Base-by-base conservation (phyloP, 179 eudicot genomes). In the Nepenthes alata region DNA sequence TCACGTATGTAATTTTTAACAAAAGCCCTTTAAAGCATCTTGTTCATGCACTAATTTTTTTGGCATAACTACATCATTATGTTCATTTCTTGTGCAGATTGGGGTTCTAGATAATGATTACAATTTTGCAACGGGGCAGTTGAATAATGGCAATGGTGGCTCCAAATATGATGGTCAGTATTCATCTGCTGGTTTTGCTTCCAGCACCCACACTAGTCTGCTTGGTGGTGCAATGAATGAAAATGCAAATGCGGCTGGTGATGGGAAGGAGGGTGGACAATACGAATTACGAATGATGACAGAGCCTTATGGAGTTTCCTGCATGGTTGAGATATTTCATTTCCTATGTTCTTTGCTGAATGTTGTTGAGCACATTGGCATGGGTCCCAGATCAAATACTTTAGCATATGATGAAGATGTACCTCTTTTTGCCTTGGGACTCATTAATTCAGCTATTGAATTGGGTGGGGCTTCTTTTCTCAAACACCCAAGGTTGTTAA, bases 381-480 rank as follows among this genome's bases (percentile, higher is more conserved):
- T 76, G 70, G 78, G 85, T 72, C 67, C 85, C 36, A 65, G 77
- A 59, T 68, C 81, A 66, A 85, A 85, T 70, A 77, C 87, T 55
- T 66, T 78, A 59, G 78, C 87, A 35, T 74, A 76, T 65, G 91
- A 85, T 67, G 91, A 82, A 64, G 87, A 85, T 78, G 87, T 75
- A 39, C 87, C 83, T 59, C 83, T 80, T 48, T 85, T 85, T 78
- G 85, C 87, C 55, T 73, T 85, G 71, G 83, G 83, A 71, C 77
- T 85, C 62, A 85, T 85, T 67, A 85, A 85, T 68, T 74, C 82
- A 38, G 91, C 91, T 41, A 80, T 85, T 74, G 87, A 85, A 77
- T 53, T 85, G 72, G 85, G 85, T 45, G 87, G 91, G 55, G 59
- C 78, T 61, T 70, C 87, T 54, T 78, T 85, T 56, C 53, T 71